Conservation (phyloP, 768 basidiomycete genomes). For the Calocera viscosa region DNA sequence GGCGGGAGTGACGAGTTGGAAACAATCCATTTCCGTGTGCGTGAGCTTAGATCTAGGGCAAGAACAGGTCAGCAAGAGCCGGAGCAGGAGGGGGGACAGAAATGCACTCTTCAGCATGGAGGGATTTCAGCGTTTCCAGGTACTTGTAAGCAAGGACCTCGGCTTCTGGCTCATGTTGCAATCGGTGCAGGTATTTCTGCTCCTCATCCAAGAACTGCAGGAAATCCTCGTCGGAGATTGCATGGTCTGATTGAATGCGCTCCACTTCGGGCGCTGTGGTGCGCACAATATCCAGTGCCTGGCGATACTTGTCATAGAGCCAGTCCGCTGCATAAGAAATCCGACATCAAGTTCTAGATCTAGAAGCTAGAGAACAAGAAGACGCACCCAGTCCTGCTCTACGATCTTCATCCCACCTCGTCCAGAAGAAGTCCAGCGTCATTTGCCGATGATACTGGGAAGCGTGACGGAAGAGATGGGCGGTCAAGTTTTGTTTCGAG, state of each 20-base stretch:
- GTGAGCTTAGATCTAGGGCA: background rate
- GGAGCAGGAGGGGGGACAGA: background rate
- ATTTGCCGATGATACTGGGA: constrained; percentile 16
- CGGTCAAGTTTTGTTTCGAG: constrained; percentile 24
- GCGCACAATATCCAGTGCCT: constrained; percentile 21
- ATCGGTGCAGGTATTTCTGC: background rate
- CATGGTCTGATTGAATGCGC: background rate
- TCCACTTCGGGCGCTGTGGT: background rate
- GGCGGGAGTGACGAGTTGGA: background rate
- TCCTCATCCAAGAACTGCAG: background rate
- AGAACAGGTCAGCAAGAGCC: background rate
- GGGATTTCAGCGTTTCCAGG: background rate
- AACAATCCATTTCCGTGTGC: background rate
- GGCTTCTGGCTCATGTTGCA: background rate
- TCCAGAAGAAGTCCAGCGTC: background rate
- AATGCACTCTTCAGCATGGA: background rate
- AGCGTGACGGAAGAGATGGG: constrained; percentile 21
- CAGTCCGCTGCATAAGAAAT: constrained; percentile 16
- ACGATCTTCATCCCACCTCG: background rate
- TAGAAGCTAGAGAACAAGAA: background rate
- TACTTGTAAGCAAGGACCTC: background rate
- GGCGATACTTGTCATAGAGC: constrained; percentile 21
- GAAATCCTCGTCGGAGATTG: background rate
- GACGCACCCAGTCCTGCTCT: background rate
- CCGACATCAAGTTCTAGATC: background rate